phyloP scores from a whole-genome alignment of 768 basidiomycete species.

The Suillus sp. region DNA sequence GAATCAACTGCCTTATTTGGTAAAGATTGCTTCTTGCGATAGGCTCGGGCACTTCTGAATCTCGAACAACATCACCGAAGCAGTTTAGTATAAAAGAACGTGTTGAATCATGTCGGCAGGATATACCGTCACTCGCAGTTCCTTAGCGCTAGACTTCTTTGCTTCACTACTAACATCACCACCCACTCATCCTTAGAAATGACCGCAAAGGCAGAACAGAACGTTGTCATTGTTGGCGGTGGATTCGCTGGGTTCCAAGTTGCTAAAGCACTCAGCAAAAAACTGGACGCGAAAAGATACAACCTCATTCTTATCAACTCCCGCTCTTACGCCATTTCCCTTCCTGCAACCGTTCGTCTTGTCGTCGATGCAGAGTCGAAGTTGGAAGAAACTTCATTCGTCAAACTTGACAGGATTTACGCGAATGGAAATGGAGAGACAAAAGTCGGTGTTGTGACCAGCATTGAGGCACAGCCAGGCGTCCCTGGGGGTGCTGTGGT shows the following conservation, averaged over 20 bases:
- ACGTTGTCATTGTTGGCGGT: slow-evolving; percentile 62
- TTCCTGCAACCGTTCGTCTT: slow-evolving; percentile 56
- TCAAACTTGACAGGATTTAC: slow-evolving; percentile 56
- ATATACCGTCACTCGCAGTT: background rate
- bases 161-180: no score
- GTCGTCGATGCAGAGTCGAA: slow-evolving; percentile 38
- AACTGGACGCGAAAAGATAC: slow-evolving; percentile 49
- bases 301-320: slow-evolving; percentile 57
- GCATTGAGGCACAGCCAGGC: slow-evolving; percentile 39
- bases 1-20: background rate
- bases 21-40: no score
- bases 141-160: background rate
- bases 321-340: slow-evolving; percentile 50
- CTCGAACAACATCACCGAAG: slow-evolving; percentile 6
- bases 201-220: slow-evolving; percentile 24
- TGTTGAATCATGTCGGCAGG: background rate
- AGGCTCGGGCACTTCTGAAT: background rate
- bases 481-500: slow-evolving; percentile 49
- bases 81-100: background rate
- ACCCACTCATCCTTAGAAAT: slow-evolving; percentile 9
- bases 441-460: slow-evolving; percentile 36
- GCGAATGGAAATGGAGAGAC: slow-evolving; percentile 45
- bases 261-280: slow-evolving; percentile 49
- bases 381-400: slow-evolving; percentile 46
- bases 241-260: slow-evolving; percentile 46